These are phyloP conservation scores for Penicillium simplicissimum DNA, from an alignment of 495 filamentous ascomycete genomes.

Conservation along the genomic window DNA sequence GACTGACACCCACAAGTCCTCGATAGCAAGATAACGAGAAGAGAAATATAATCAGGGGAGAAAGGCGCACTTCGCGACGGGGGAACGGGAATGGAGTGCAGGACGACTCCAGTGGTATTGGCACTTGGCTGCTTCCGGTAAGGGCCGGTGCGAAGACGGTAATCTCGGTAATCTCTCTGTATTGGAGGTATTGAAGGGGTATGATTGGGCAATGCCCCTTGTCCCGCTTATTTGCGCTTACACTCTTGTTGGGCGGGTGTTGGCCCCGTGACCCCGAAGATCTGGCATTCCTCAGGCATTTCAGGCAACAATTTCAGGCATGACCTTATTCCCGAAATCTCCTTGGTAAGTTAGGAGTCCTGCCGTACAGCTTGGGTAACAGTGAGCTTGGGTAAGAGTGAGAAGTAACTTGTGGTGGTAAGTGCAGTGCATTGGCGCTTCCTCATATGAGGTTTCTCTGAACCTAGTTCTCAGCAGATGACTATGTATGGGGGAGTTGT, in stretches of 20 bases:
- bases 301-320: neutral
- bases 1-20: neutral
- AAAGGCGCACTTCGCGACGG: conserved; percentile 25
- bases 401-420: too few species aligned
- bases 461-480: too few species aligned
- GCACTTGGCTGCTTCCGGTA: conserved; percentile 31
- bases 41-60: conserved; percentile 29
- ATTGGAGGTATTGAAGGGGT: neutral
- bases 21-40: conserved; percentile 16
- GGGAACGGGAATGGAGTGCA: conserved; percentile 4
- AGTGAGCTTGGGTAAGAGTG: too few species aligned
- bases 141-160: conserved; percentile 21
- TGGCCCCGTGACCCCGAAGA: conserved; percentile 22
- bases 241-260: conserved; percentile 12
- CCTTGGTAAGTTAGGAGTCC: too few species aligned
- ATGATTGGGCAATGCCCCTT: conserved; percentile 1
- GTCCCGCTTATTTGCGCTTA: conserved; percentile 9
- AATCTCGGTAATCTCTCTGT: neutral
- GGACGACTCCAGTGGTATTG: conserved; percentile 12
- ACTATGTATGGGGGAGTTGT: too few species aligned
- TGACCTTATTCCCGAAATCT: neutral
- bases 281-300: conserved; percentile 8
- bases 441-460: too few species aligned
- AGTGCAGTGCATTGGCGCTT: too few species aligned
- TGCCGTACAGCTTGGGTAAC: too few species aligned